phyloP scores from a whole-genome alignment of 140 eudicot species.

The Oenanthe javanica region DNA sequence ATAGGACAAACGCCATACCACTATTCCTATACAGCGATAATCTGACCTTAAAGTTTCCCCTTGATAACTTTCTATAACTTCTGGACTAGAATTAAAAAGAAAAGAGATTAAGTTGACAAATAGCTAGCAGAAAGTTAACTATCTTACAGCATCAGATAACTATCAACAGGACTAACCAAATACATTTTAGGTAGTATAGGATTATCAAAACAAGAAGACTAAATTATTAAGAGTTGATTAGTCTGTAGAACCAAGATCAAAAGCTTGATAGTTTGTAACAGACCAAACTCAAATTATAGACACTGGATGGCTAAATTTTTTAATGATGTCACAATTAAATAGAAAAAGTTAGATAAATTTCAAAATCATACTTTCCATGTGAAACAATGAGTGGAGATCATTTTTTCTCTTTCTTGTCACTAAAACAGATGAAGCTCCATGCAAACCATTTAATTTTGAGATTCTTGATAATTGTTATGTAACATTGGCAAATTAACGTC shows the following conservation, averaged over 20 bases:
- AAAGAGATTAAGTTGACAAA: neutral
- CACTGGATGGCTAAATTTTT: neutral
- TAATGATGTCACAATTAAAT: neutral
- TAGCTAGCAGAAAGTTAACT: neutral
- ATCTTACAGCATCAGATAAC: neutral
- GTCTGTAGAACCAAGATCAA: neutral
- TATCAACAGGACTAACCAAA: neutral
- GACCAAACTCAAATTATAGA: neutral
- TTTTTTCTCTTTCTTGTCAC: neutral
- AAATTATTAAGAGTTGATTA: neutral
- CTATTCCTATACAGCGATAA: neutral
- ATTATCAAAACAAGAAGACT: neutral
- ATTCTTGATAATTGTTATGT: neutral
- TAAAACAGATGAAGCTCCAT: neutral
- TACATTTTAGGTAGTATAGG: neutral
- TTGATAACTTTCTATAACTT: neutral
- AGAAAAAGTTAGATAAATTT: neutral
- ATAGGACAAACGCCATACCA: slow-evolving; percentile 1
- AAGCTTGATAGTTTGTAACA: neutral
- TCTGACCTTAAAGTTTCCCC: neutral
- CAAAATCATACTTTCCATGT: neutral
- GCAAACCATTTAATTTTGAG: neutral
- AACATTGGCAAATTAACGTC: neutral
- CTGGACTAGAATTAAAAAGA: neutral
- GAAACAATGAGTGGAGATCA: neutral